These are phyloP conservation scores for Ramaria sp. DNA, from an alignment of 768 basidiomycete species.

Conservation along the genomic window DNA sequence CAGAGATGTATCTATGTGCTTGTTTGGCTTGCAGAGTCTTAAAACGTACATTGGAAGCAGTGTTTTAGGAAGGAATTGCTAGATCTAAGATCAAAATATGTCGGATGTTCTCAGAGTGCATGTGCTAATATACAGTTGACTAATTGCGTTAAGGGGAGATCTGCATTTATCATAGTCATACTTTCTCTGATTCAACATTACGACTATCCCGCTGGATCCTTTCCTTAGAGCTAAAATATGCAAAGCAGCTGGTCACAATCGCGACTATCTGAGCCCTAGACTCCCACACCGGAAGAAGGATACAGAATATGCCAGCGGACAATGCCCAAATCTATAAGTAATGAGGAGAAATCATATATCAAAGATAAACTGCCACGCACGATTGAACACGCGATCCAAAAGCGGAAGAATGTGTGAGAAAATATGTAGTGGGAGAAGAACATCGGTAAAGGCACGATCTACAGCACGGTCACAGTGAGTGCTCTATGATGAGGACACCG, in stretches of 20 bases:
- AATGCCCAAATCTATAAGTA: conserved; percentile 24
- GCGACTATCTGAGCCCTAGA: conserved; percentile 22
- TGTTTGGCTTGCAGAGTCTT: no score
- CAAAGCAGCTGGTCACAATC: conserved; percentile 11
- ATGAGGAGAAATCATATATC: conserved; percentile 8
- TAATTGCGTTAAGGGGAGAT: no score
- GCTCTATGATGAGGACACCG: background rate
- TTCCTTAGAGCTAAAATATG: no score
- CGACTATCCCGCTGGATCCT: no score
- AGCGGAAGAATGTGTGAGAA: conserved; percentile 24
- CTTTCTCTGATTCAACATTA: background rate
- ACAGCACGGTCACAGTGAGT: background rate
- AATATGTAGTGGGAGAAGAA: conserved; percentile 29
- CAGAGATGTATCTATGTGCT: no score
- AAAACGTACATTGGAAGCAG: no score
- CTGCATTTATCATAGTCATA: no score
- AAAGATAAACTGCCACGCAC: conserved; percentile 6
- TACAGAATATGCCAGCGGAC: conserved; percentile 26
- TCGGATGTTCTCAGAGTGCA: no score
- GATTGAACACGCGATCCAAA: conserved; percentile 31
- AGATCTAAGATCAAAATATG: no score
- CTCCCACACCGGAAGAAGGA: conserved; percentile 29
- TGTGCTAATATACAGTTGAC: no score
- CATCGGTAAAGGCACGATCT: conserved; percentile 27
- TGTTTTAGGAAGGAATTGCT: no score